Evolutionary conservation across 352 stramenopile species (phyloP).

Genomic region (Phytopythium oedochilum): DNA sequence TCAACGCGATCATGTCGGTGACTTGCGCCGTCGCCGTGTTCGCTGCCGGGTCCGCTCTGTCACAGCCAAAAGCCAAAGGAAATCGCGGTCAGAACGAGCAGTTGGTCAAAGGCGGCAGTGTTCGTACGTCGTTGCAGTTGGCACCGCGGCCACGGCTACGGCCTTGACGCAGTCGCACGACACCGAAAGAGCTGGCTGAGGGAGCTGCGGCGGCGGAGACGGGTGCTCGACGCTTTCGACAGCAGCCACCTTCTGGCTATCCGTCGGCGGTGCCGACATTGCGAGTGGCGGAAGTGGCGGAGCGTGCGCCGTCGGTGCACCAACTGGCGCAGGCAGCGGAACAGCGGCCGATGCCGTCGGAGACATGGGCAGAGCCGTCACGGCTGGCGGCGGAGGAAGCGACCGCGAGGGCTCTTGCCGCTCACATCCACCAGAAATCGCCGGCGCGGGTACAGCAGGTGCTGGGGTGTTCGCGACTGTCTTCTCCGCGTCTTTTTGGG

Average conservation of each 20-base stretch:
- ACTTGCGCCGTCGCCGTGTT: constrained; percentile 19
- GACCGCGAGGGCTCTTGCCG: constrained; percentile 6
- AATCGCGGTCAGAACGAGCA: constrained; percentile 4
- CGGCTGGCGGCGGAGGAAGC: constrained; percentile 10
- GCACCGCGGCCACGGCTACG: background rate
- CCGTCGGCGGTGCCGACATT: background rate
- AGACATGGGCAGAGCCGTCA: background rate
- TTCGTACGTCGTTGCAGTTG: constrained; percentile 19
- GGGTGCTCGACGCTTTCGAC: constrained; percentile 27
- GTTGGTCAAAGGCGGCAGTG: background rate
- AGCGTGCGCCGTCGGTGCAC: background rate
- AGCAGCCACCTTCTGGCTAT: constrained; percentile 21
- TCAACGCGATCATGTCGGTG: constrained; percentile 28
- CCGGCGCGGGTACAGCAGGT: background rate
- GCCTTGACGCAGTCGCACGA: constrained; percentile 11
- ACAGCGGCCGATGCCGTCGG: background rate
- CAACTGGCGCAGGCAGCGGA: constrained; percentile 16
- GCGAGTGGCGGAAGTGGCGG: constrained; percentile 4
- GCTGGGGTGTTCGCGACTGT: constrained; percentile 6
- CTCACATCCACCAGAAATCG: background rate
- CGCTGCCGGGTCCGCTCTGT: constrained; percentile 11
- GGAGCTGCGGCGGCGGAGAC: constrained; percentile 8
- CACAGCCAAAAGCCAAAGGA: background rate
- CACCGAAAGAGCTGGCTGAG: constrained; percentile 4
- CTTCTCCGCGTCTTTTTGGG: constrained; percentile 36